These are phyloP conservation scores for Camellia granthamiana DNA, from an alignment of 148 eudicot species.

Conservation along the genomic window DNA sequence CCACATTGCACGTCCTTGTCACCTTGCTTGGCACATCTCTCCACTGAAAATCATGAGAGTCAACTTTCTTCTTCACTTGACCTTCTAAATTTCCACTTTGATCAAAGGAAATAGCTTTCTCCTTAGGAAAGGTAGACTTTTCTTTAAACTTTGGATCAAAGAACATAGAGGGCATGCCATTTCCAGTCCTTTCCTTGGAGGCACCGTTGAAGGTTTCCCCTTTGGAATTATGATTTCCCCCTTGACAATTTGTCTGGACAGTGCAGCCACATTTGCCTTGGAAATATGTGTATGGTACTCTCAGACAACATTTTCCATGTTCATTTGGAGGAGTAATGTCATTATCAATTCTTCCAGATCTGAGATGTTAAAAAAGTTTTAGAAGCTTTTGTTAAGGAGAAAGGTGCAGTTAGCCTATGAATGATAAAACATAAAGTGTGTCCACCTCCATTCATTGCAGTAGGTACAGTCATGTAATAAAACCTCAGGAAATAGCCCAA, in stretches of 20 bases:
- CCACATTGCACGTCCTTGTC: constrained; percentile 20
- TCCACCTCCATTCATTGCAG: not conserved
- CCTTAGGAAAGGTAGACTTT: constrained; percentile 22
- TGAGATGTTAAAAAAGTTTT: constrained; percentile 12
- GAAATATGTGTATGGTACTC: constrained; percentile 27
- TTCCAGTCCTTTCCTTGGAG: constrained; percentile 23
- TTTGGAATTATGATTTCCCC: constrained; percentile 22
- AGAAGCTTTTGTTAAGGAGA: not conserved
- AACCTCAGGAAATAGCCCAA: no score
- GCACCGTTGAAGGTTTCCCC: constrained; percentile 15
- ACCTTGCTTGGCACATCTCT: constrained; percentile 50
- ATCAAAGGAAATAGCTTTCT: constrained; percentile 17
- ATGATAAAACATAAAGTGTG: not conserved
- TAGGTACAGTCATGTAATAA: no score
- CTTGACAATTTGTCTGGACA: constrained; percentile 18
- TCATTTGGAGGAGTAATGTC: constrained; percentile 18
- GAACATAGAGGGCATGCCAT: constrained; percentile 23
- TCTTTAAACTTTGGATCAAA: constrained; percentile 21
- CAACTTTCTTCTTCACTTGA: constrained; percentile 23
- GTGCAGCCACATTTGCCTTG: constrained; percentile 28
- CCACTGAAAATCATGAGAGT: constrained; percentile 42
- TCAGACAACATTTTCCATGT: constrained; percentile 29
- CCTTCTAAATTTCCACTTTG: constrained; percentile 22
- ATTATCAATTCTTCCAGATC: constrained; percentile 33
- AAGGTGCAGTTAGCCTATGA: not conserved